These are phyloP conservation scores for Metschnikowia arizonensis DNA, from an alignment of 805 yeast genomes.

Conservation along the genomic window DNA sequence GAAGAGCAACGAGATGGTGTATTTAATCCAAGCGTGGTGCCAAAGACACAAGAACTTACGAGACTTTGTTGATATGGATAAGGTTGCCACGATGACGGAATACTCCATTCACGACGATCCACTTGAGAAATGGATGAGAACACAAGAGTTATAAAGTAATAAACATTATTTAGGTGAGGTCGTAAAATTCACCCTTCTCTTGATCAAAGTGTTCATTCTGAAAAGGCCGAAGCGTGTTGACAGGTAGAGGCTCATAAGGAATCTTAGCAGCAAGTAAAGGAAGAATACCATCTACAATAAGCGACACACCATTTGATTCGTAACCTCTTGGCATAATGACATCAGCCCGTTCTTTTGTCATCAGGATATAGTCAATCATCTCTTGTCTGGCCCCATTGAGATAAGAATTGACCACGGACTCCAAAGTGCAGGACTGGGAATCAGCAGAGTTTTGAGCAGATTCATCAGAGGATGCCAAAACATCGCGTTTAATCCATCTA, in stretches of 20 bases:
- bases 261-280: conserved; percentile 28
- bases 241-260: conserved; percentile 12
- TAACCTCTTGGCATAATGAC: conserved; percentile 70
- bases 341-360: conserved; percentile 73
- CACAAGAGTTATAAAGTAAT: conserved; percentile 4
- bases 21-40: conserved; percentile 66
- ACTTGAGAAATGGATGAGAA: conserved; percentile 28
- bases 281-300: conserved; percentile 63
- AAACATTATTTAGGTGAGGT: conserved; percentile 22
- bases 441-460: too few relatives aligned
- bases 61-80: conserved; percentile 48
- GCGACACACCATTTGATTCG: conserved; percentile 50
- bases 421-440: conserved; percentile 25
- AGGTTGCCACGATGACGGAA: conserved; percentile 39
- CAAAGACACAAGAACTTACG: conserved; percentile 58
- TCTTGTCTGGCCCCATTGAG: conserved; percentile 58
- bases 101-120: conserved; percentile 59
- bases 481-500: conserved; percentile 62
- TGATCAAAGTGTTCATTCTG: conserved; percentile 33
- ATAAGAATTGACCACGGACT: conserved; percentile 44
- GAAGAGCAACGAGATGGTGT: conserved; percentile 52
- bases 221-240: conserved; percentile 30
- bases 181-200: conserved; percentile 45
- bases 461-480: too few relatives aligned
- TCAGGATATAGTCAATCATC: conserved; percentile 58